Evolutionary conservation across 2,329 filamentous ascomycete species (phyloP).

Genomic region (Decorospora gaudefroyi): DNA sequence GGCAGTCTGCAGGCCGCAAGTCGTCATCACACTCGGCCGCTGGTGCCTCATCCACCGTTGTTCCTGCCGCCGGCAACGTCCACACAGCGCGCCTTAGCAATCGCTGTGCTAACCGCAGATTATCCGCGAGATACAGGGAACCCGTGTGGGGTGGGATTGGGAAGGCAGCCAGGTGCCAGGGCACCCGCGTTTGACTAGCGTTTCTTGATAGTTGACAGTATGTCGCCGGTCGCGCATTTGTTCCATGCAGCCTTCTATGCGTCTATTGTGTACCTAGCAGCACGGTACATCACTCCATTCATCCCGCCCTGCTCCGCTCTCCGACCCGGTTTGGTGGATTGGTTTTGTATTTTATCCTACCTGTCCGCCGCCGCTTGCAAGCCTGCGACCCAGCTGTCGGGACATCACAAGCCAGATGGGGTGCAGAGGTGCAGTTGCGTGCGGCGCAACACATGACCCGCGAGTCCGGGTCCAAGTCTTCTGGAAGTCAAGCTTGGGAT

Average conservation of each 20-base stretch:
- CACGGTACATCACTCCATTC: too few relatives aligned
- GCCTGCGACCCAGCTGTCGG: slow-evolving; percentile 1
- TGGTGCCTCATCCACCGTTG: neutral
- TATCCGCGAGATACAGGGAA: slow-evolving; percentile 22
- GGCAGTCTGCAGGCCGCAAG: neutral
- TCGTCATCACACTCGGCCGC: neutral
- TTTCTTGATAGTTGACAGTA: too few relatives aligned
- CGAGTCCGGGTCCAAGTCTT: slow-evolving; percentile 8
- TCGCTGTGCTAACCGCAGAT: slow-evolving; percentile 26
- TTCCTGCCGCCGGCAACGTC: slow-evolving; percentile 13
- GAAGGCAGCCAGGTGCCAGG: too few relatives aligned
- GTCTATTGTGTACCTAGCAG: too few relatives aligned
- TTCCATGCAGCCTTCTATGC: slow-evolving; percentile 7
- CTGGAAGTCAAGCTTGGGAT: too few relatives aligned
- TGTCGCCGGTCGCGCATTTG: too few relatives aligned
- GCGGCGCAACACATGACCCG: slow-evolving; percentile 23
- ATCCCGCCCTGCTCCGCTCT: slow-evolving; percentile 5
- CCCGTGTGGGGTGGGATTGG: slow-evolving; percentile 33
- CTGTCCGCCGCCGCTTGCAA: neutral
- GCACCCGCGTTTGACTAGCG: slow-evolving; percentile 13
- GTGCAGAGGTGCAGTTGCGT: slow-evolving; percentile 21
- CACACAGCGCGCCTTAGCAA: slow-evolving; percentile 17
- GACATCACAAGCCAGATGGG: slow-evolving; percentile 1
- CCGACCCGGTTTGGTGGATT: too few relatives aligned
- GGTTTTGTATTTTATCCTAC: too few relatives aligned